Percentiles rank a stretch among this genome's conserved stretches.
These are phyloP conservation scores for Pyrenula massariospora DNA, from an alignment of 495 filamentous ascomycete genomes.

Conservation along the genomic window DNA sequence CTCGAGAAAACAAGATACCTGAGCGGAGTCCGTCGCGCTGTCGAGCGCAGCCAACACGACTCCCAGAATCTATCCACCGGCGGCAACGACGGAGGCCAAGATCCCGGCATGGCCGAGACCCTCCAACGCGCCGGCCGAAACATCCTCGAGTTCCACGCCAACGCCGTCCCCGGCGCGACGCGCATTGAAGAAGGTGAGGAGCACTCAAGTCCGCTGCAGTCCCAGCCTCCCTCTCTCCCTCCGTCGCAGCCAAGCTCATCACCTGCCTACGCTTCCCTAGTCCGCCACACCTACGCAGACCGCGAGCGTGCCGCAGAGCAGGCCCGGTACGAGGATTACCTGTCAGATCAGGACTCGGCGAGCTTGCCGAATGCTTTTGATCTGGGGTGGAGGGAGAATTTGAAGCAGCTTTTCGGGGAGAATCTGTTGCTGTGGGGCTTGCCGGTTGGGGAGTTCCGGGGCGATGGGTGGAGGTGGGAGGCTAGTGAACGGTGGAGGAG, in stretches of 20 bases:
- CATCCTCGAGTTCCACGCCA: constrained; percentile 70
- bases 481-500: constrained; percentile 52
- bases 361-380: constrained; percentile 90
- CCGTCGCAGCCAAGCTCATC: constrained; percentile 8
- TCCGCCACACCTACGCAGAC: constrained; percentile 46
- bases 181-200: constrained; percentile 71
- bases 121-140: constrained; percentile 61
- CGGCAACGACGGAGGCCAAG: constrained; percentile 38
- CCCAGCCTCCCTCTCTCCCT: constrained; percentile 12
- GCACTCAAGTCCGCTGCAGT: constrained; percentile 17
- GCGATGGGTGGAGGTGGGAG: constrained; percentile 96
- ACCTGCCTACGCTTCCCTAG: constrained; percentile 13
- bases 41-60: constrained; percentile 44
- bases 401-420: constrained; percentile 73
- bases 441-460: constrained; percentile 73
- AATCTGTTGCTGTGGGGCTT: constrained; percentile 59
- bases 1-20: constrained; percentile 91
- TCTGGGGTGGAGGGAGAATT: constrained; percentile 66
- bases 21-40: constrained; percentile 56
- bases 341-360: constrained; percentile 75
- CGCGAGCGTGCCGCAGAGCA: constrained; percentile 60
- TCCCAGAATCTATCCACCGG: constrained; percentile 22
- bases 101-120: constrained; percentile 47
- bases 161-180: constrained; percentile 69
- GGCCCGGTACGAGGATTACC: constrained; percentile 72